These are phyloP conservation scores for Gracilaria domingensis DNA, from an alignment of 23 red algal genomes.

Conservation along the genomic window DNA sequence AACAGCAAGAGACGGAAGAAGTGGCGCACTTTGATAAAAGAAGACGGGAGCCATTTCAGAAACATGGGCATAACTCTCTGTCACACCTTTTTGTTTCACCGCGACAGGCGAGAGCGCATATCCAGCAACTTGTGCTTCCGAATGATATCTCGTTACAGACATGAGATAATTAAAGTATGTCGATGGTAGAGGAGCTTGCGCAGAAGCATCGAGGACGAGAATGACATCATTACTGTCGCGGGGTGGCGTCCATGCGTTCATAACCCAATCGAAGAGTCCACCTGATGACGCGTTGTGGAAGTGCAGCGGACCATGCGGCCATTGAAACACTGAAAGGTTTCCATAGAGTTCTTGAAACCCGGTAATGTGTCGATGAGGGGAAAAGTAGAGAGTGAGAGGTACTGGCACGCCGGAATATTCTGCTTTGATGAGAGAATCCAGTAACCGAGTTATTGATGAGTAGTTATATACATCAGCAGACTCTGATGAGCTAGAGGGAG, in stretches of 20 bases:
- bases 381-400: slow-evolving; percentile 25
- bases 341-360: neutral
- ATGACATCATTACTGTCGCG: slow-evolving; percentile 17
- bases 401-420: slow-evolving; percentile 25
- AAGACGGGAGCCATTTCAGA: neutral
- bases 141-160: slow-evolving; percentile 14
- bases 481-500: neutral
- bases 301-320: slow-evolving; percentile 55
- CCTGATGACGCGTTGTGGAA: slow-evolving; percentile 45
- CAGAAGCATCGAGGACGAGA: slow-evolving; percentile 55
- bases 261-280: slow-evolving; percentile 55
- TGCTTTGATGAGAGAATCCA: slow-evolving; percentile 43
- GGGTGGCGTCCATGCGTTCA: slow-evolving; percentile 43
- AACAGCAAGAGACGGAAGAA: slow-evolving; percentile 22
- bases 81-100: slow-evolving; percentile 1
- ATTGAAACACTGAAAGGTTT: slow-evolving; percentile 9
- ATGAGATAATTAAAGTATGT: slow-evolving; percentile 45
- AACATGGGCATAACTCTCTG: neutral
- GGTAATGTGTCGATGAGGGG: slow-evolving; percentile 16
- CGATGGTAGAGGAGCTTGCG: slow-evolving; percentile 14
- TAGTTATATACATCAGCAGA: slow-evolving; percentile 29
- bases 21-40: slow-evolving; percentile 52
- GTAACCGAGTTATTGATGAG: slow-evolving; percentile 16
- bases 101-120: slow-evolving; percentile 46
- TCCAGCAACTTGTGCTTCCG: slow-evolving; percentile 37